Conservation (phyloP, 192 early-diverging fungal genomes). For the Podila horticola region DNA sequence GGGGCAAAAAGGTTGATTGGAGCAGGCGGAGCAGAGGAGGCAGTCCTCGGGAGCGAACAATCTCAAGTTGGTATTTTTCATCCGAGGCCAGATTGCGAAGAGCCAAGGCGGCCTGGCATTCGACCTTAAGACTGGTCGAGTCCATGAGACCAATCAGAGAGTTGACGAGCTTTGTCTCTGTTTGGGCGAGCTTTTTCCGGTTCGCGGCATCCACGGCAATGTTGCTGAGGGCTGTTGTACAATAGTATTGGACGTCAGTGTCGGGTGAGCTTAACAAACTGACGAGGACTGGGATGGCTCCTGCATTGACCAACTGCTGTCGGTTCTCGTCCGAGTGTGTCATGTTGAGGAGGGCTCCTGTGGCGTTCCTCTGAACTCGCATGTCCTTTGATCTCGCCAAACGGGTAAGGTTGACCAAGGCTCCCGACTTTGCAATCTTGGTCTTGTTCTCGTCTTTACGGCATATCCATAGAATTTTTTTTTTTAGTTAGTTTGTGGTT, state of each 20-base stretch:
- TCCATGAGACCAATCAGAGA: slow-evolving; percentile 81
- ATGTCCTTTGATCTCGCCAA: slow-evolving; percentile 84
- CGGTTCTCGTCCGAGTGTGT: slow-evolving; percentile 89
- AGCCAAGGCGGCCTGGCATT: slow-evolving; percentile 89
- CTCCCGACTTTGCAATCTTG: slow-evolving; percentile 87
- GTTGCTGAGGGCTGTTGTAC: slow-evolving; percentile 88
- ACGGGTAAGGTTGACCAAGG: slow-evolving; percentile 75
- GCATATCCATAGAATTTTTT: background rate
- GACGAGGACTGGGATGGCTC: slow-evolving; percentile 86
- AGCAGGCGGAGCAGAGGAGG: slow-evolving; percentile 77
- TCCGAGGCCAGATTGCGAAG: slow-evolving; percentile 89
- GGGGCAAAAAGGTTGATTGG: slow-evolving; percentile 77
- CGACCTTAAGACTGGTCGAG: slow-evolving; percentile 82
- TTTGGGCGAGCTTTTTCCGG: slow-evolving; percentile 72
- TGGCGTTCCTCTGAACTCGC: slow-evolving; percentile 90
- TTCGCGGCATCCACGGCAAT: slow-evolving; percentile 84
- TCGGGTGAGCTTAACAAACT: slow-evolving; percentile 79
- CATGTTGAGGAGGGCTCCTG: slow-evolving; percentile 93
- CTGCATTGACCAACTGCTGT: slow-evolving; percentile 82
- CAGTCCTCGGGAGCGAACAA: slow-evolving; percentile 81
- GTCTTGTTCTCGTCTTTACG: slow-evolving; percentile 86
- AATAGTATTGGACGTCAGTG: slow-evolving; percentile 91
- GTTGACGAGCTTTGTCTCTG: slow-evolving; percentile 79
- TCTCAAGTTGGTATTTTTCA: slow-evolving; percentile 87
- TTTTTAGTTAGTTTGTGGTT: background rate